Evolutionary conservation across 305 asterid species (phyloP).

Genomic region (Solanum chacoense): DNA sequence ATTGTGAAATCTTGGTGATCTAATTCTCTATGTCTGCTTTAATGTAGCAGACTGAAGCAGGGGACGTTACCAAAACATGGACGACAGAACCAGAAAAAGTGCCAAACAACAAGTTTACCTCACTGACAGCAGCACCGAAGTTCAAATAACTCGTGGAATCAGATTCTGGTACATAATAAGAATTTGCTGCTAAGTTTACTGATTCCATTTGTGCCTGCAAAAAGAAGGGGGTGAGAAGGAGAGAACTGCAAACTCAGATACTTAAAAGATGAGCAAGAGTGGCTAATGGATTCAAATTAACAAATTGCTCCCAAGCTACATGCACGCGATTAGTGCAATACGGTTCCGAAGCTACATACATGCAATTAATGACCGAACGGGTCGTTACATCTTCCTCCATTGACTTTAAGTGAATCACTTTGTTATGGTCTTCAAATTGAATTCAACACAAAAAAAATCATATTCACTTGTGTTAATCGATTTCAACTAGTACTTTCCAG

Average conservation of each 20-base stretch:
- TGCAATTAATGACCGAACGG: background rate
- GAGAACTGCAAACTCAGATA: background rate
- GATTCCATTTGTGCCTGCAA: slow-evolving; percentile 41
- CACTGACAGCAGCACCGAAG: slow-evolving; percentile 71
- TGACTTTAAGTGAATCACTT: background rate
- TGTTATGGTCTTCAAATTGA: background rate
- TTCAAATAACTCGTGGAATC: slow-evolving; percentile 32
- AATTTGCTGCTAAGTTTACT: slow-evolving; percentile 47
- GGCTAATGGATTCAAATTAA: background rate
- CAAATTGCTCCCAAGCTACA: background rate
- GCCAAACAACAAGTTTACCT: slow-evolving; percentile 24
- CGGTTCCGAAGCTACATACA: background rate
- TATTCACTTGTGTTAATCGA: background rate
- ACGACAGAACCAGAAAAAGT: background rate
- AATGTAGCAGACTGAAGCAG: background rate
- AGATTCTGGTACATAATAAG: slow-evolving; percentile 43
- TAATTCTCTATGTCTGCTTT: background rate
- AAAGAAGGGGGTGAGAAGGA: background rate
- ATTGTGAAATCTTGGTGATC: background rate
- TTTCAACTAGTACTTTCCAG: background rate
- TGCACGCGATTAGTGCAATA: background rate
- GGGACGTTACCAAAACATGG: background rate
- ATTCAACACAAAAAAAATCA: background rate
- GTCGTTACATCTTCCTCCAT: background rate
- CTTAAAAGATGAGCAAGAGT: background rate